Percentiles rank a stretch among this genome's conserved stretches.
Evolutionary conservation across 371 early-diverging fungal species (phyloP).

Genomic region (Smittium mucronatum): DNA sequence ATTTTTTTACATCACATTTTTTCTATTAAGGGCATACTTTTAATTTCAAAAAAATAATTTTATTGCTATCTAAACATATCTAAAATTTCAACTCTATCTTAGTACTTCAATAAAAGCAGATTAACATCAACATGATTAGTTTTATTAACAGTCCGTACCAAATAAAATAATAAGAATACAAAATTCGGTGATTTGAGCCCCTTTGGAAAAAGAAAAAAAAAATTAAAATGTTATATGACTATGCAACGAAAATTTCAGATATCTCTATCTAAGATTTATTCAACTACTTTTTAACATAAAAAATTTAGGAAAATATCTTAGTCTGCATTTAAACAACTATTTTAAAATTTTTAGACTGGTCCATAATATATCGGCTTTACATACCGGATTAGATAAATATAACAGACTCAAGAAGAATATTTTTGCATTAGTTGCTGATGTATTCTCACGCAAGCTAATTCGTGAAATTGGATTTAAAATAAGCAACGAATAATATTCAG

Average conservation of each 20-base stretch:
- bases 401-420: background rate
- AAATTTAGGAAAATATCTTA: background rate
- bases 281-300: background rate
- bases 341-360: background rate
- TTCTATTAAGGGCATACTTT: too few relatives aligned
- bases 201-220: constrained; percentile 1
- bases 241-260: background rate
- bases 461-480: background rate
- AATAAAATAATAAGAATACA: too few relatives aligned
- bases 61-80: too few relatives aligned
- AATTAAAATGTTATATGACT: background rate
- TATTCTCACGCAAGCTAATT: background rate
- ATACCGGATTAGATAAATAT: background rate
- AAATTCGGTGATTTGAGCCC: background rate
- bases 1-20: too few relatives aligned
- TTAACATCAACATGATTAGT: too few relatives aligned
- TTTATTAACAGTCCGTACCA: too few relatives aligned
- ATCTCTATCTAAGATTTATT: background rate
- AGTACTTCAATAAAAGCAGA: too few relatives aligned
- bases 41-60: too few relatives aligned
- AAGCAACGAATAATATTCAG: background rate
- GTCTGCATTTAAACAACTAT: background rate
- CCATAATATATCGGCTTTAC: background rate
- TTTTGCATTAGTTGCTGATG: constrained; percentile 2
- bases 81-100: too few relatives aligned